These are phyloP conservation scores for Hyphodiscus sp. DNA, from an alignment of 2,329 filamentous ascomycete species.

Conservation along the genomic window DNA sequence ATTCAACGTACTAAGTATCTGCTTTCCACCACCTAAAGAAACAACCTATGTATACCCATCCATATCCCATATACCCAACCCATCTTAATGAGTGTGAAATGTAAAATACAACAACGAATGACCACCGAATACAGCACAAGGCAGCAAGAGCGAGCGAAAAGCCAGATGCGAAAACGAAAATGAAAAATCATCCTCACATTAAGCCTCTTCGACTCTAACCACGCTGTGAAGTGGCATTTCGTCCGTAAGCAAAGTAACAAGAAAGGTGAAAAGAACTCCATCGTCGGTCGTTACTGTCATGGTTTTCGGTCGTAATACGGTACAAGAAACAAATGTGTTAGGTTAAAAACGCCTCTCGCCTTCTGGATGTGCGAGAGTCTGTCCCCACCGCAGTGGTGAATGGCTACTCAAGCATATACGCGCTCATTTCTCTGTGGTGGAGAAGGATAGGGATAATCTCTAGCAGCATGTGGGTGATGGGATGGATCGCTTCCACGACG, in stretches of 20 bases:
- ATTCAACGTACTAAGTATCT: background rate
- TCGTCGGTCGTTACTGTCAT: conserved; percentile 1
- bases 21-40: background rate
- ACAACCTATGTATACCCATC: background rate
- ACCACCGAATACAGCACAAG: background rate
- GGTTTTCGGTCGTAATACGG: conserved; percentile 1
- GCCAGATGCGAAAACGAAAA: background rate
- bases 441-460: background rate
- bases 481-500: background rate
- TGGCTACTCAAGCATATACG: background rate
- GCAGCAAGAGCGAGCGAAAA: background rate
- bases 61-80: background rate
- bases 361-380: background rate
- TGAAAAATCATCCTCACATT: background rate
- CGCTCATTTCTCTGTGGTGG: background rate
- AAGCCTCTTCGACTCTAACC: background rate
- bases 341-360: background rate
- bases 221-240: background rate
- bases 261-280: background rate
- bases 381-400: too few relatives aligned
- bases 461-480: background rate
- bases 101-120: conserved; percentile 1
- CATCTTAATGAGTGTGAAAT: background rate
- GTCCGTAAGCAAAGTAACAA: background rate
- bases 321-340: conserved; percentile 1